phyloP scores from a whole-genome alignment of 2,329 filamentous ascomycete genomes.

The Huntiella moniliformis region DNA sequence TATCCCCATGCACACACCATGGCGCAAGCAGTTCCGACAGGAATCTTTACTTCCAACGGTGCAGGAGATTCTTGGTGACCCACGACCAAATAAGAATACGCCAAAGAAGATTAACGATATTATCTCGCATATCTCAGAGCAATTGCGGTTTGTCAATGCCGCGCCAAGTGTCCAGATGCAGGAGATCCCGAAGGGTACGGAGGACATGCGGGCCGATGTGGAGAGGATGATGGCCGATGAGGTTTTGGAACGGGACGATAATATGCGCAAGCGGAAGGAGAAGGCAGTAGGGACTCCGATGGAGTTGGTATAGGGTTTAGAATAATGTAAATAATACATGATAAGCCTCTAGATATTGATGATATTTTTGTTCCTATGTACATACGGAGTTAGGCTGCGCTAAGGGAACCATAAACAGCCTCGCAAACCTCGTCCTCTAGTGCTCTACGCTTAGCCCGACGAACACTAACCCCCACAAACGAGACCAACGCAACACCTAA shows the following conservation, averaged over 20 bases:
- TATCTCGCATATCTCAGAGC: constrained; percentile 61
- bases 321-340: no score
- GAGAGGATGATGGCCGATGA: constrained; percentile 50
- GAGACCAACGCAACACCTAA: constrained; percentile 47
- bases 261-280: constrained; percentile 32
- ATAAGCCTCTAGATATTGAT: neutral
- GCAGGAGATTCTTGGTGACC: constrained; percentile 49
- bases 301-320: constrained; percentile 23
- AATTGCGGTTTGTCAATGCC: constrained; percentile 66
- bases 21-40: constrained; percentile 73
- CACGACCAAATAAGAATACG: constrained; percentile 59
- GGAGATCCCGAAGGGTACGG: constrained; percentile 59
- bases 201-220: constrained; percentile 47
- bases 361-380: neutral
- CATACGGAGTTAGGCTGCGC: neutral
- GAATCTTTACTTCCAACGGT: constrained; percentile 78
- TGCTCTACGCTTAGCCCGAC: constrained; percentile 18
- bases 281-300: constrained; percentile 37
- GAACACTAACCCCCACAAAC: constrained; percentile 37
- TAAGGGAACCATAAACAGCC: constrained; percentile 7
- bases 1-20: constrained; percentile 65
- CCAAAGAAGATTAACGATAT: constrained; percentile 58
- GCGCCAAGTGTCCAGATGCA: constrained; percentile 78
- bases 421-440: constrained; percentile 12
- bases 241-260: constrained; percentile 37